These are phyloP conservation scores for Chytridiales sp. DNA, from an alignment of 371 early-diverging fungal genomes.

Conservation along the genomic window DNA sequence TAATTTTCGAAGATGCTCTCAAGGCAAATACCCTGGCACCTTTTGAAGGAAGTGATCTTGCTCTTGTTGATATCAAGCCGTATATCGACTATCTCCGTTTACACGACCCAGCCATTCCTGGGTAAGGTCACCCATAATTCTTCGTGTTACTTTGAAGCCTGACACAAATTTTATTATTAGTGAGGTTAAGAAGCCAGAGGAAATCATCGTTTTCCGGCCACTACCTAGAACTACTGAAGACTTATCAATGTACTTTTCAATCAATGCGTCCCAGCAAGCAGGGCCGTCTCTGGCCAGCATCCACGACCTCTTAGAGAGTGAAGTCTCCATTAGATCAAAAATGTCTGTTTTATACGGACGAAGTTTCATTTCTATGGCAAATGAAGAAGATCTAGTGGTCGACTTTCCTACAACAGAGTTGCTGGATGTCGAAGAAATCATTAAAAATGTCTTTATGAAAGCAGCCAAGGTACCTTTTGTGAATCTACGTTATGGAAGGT, in stretches of 20 bases:
- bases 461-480: slow-evolving; percentile 1
- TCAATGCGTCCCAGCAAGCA: not conserved
- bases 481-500: no score
- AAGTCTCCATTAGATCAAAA: slow-evolving; percentile 27
- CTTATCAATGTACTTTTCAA: not conserved
- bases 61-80: no score
- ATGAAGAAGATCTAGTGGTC: not conserved
- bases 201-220: not conserved
- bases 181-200: no score
- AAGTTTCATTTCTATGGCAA: slow-evolving; percentile 15
- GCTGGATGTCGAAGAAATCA: slow-evolving; percentile 1
- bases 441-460: not conserved
- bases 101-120: no score
- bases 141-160: no score
- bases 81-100: no score
- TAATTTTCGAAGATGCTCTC: slow-evolving; percentile 41
- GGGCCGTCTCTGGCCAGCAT: not conserved
- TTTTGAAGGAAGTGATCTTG: no score
- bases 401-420: not conserved
- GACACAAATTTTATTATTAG: no score
- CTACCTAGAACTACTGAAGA: not conserved
- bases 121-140: no score
- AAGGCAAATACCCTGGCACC: slow-evolving; percentile 33
- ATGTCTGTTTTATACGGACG: slow-evolving; percentile 26
- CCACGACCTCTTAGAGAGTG: slow-evolving; percentile 35